Evolutionary conservation across 371 early-diverging fungal genomes (phyloP).

Genomic region (Choanephora cucurbitarum): DNA sequence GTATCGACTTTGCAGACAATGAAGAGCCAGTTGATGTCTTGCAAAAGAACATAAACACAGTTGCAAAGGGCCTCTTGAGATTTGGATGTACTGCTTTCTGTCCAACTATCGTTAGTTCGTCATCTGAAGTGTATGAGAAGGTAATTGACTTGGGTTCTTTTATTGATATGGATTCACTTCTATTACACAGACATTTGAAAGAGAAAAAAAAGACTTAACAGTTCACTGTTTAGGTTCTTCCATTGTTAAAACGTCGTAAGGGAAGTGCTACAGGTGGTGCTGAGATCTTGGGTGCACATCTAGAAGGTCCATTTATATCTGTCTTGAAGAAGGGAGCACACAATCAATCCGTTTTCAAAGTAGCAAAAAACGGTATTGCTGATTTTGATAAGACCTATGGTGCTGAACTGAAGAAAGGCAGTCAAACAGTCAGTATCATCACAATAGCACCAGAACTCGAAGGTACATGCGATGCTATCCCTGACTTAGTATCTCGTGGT

Average conservation of each 20-base stretch:
- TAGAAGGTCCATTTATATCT: constrained; percentile 85
- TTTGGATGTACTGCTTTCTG: constrained; percentile 84
- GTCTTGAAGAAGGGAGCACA: constrained; percentile 74
- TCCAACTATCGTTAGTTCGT: constrained; percentile 84
- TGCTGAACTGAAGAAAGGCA: constrained; percentile 45
- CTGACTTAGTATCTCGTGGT: constrained; percentile 65
- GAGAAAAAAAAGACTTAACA: not conserved
- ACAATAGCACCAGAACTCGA: constrained; percentile 85
- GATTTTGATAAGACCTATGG: constrained; percentile 80
- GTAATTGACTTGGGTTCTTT: constrained; percentile 48
- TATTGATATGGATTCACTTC: too few relatives aligned
- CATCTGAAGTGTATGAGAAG: constrained; percentile 71
- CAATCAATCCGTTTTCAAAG: constrained; percentile 64
- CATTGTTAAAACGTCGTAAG: constrained; percentile 67
- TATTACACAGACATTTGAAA: too few relatives aligned
- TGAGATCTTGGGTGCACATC: constrained; percentile 80
- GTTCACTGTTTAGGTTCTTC: constrained; percentile 54
- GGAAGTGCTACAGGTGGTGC: constrained; percentile 75
- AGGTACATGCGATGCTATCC: constrained; percentile 72
- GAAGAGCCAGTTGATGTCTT: constrained; percentile 48
- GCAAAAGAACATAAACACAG: constrained; percentile 57
- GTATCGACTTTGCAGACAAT: constrained; percentile 78
- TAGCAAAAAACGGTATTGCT: constrained; percentile 65
- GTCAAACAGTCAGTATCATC: constrained; percentile 65
- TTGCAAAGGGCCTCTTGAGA: constrained; percentile 75